Evolutionary conservation across 2,329 filamentous ascomycete genomes (phyloP).

Genomic region (Trichoderma sp.): DNA sequence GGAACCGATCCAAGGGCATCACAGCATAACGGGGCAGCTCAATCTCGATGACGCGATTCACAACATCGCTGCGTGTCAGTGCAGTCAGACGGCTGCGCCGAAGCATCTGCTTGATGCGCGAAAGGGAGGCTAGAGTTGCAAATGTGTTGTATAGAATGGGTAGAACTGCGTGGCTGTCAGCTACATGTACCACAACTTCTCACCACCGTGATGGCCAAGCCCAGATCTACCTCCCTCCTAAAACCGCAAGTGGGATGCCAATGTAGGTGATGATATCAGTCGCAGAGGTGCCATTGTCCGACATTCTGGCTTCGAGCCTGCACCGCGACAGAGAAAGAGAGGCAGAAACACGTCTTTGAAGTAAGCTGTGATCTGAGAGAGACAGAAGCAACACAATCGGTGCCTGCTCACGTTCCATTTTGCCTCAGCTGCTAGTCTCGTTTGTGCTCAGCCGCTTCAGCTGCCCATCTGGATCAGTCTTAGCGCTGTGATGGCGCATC

Average conservation of each 20-base stretch:
- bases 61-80: slow-evolving; percentile 62
- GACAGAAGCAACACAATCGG: not conserved
- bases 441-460: not conserved
- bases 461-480: not conserved
- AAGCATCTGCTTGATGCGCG: slow-evolving; percentile 61
- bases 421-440: not conserved
- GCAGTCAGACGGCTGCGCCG: slow-evolving; percentile 58
- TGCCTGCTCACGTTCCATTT: not conserved
- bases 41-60: slow-evolving; percentile 67
- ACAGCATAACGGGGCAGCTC: slow-evolving; percentile 66
- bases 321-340: not conserved
- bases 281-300: slow-evolving; percentile 40
- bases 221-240: slow-evolving; percentile 50
- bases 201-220: not conserved
- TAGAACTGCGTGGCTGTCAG: slow-evolving; percentile 44
- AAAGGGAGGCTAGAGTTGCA: slow-evolving; percentile 59
- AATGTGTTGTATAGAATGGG: slow-evolving; percentile 68
- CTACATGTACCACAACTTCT: not conserved
- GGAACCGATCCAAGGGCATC: slow-evolving; percentile 58
- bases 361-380: not conserved
- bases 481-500: slow-evolving; percentile 16
- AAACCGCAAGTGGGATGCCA: slow-evolving; percentile 61
- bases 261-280: slow-evolving; percentile 58
- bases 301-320: slow-evolving; percentile 26
- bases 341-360: not conserved